Base-by-base conservation (phyloP, 1,139 yeast genomes). In the Geotrichum bryndzae region DNA sequence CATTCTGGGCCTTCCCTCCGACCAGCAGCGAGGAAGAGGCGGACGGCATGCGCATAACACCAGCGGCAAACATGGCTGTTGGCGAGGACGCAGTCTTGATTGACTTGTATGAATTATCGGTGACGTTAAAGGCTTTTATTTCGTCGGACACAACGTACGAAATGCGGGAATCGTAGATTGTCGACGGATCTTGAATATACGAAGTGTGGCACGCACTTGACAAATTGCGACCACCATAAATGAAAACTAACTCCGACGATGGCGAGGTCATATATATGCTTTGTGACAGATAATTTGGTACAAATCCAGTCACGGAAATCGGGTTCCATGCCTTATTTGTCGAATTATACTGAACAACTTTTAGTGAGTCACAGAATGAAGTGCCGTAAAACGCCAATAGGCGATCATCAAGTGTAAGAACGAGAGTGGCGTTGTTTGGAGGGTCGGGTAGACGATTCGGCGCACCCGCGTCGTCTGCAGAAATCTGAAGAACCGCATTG, bases 1-100 rank as follows among this genome's bases (percentile, higher is more conserved):
- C 86, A 8, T 74, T 69, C 3, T 72, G 67, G 0, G 87, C 79
- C 57, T 75, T 75, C 3, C 90, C 90, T 0, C 89, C 89, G 46
- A 85, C 72, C 52, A 84, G 69, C 54, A 74, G 64, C 10, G 69
- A 63, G 3, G 71, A 65, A 35, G 60, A 58, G 13, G 64, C 38
- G 33, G 58, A 51, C 38, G 66, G 65, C 18, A 71, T 53, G 1
- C 68, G 60, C 13, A 70, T 59, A 10, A 69, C 69, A 4, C 70
- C 67, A 1, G 84, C 81, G 0, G 81, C 82, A 62, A 78, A 80
- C 69, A 84, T 81, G 1, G 80, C 77, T 2, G 82, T 76, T 13
- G 85, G 79, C 0, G 83, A 73, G 0, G 81, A 76, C 51, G 74
- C 68, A 5, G 79, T 76, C 27, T 76, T 63, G 60, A 74, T 69